Evolutionary conservation across 1,284 basidiomycete species (phyloP), one percentile per base, ranked within the genome.

Genomic region (Lentinula novae-zelandiae): DNA sequence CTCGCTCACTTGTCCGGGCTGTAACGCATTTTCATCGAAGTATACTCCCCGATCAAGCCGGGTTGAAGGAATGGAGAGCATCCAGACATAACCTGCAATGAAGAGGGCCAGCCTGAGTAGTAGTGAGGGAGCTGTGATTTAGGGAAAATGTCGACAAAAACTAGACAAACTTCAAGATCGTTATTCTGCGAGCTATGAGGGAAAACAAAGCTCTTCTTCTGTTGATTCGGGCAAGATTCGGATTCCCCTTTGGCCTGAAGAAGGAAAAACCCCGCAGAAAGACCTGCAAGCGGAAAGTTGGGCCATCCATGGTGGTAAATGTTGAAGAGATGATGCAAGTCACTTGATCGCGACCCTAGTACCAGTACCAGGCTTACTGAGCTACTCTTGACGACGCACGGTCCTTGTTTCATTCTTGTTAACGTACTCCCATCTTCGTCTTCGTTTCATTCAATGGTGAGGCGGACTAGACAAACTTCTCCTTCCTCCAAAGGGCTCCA

Each of bases 1-100:
- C 63, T 67, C 3, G 0, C 75, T 59, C 66, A 94, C 94, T 77
- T 95, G 92, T 2, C 84, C 89, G 4, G 96, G 95, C 69, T 94
- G 92, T 31, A 98, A 76, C 0, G 96, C 95, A 72, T 98, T 96
- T 76, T 98, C 95, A 71, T 96, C 93, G 52, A 95, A 89, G 71
- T 93, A 96, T 15, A 87, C 90, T 4, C 75, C 71, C 67, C 87
- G 81, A 15, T 87, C 89, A 3, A 96, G 78, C 1, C 75, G 71
- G 15, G 83, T 78, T 13, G 82, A 78, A 4, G 93, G 93, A 57
- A 96, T 79, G 9, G 82, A 72, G 5, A 87, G 64, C 71, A 96
- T 80, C 92, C 94, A 96, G 27, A 82, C 59, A 70, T 90, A 85
- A 13, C 93, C 92, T 12, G 78, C 71, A 31, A 80, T 59, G 48